Evolutionary conservation across 2,329 filamentous ascomycete species (phyloP), one percentile per base, ranked within the genome.

Genomic region (Penicillium decumbens): DNA sequence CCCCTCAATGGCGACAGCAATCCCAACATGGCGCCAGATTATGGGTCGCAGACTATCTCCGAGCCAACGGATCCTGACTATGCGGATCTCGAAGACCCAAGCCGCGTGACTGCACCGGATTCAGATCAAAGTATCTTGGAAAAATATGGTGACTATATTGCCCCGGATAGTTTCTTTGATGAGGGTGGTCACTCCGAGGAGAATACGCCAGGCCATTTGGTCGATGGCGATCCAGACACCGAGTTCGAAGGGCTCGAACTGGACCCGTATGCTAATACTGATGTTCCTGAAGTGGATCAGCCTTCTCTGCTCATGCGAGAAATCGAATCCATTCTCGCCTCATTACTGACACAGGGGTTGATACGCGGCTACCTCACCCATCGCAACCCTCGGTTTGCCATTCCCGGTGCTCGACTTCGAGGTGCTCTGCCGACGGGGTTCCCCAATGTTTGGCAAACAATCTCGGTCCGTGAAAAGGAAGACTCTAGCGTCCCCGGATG

Each of bases 321-420:
- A 58, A 76, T 95, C n/a, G 89, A 95, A 70, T 83, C 83, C 39
- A 83, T 88, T 42, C 78, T 95, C 10, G 82, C 87, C 0, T 85
- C 84, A 9, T 78, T 96, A 10, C 80, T 95, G 18, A 82, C 87
- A 43, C 88, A 95, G 68, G 88, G 87, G 0, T 75, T 95, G 23
- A 77, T 96, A 65, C 83, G 85, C 58, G 92, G 91, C 1, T 96
- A 91, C 63, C 80, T 96, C 25, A 88, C 87, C 13, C 89, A 95
- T 62, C 80, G 80, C 24, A 83, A 84, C 63, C 80, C 80, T 38
- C 84, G 87, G 42, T 90, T 96, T 63, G 90, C 89, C 10, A 88
- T 96, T 38, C 82, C 87, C 45, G 90, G 91, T 2, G 83, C 87
- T 23, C 65, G 68, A 37, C 43, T 65, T 23, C 66, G 68, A 4